Base-by-base conservation (phyloP, 2,329 filamentous ascomycete genomes). In the Graphilbum sp. region DNA sequence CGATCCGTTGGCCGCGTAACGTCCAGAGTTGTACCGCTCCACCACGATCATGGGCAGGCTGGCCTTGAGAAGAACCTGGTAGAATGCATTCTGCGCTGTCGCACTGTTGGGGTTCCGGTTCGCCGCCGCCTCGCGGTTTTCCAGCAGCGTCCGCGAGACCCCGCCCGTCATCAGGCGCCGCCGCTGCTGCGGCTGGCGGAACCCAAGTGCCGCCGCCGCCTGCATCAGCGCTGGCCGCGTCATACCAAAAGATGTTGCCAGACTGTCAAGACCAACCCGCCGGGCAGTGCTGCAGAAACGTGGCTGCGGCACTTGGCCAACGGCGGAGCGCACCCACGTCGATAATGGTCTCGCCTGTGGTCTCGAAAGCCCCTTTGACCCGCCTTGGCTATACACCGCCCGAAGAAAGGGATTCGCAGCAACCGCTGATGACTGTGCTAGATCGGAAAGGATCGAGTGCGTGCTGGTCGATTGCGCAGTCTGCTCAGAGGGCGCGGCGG, bases 41-140 rank as follows among this genome's bases (percentile, higher is more conserved):
- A 95, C 72, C 40, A 98, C 66, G 45, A 98, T 93, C 37, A 86
- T 79, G 16, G 88, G 84, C 81, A 95, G 87, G 52, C 92, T 90
- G 37, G 88, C 86, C 53, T 82, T 81, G 39, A 95, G 67, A 13
- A 98, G 72, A 34, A 87, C 79, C 54, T 88, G 80, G 55, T 98
- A 98, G 56, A 98, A 95, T 15, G 83, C 79, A 55, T 88, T 90
- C 56, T 98, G 90, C 17, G 86, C 78, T 32, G 80, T 81, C 21
- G 86, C 79, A 56, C 85, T 96, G 42, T 67, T 72, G 2, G 90
- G 85, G 50, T 94, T 93, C 57, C 85, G 81, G 60, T 96, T 98
- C 29, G 90, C 92, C 19, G 82, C 80, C 55, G 87, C 80, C 60
- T 98, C 90, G 48, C 87, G 71, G 47, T 84, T 81, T 25, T 86